These are phyloP conservation scores for Fusarium sp. DNA, from an alignment of 2,329 filamentous ascomycete genomes.

Conservation along the genomic window DNA sequence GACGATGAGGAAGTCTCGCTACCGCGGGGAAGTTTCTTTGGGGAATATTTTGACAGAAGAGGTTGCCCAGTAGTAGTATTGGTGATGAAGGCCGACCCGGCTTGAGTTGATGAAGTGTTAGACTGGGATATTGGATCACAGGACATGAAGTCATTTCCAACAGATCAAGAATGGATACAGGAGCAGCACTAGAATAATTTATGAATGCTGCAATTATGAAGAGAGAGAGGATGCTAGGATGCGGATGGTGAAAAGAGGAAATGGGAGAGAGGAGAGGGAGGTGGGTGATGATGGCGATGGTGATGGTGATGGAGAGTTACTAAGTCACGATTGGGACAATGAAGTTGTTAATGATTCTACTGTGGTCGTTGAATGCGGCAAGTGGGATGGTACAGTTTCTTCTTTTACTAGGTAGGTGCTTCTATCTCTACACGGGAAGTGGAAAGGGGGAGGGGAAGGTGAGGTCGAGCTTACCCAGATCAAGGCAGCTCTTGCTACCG, in stretches of 20 bases:
- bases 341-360: not conserved
- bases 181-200: slow-evolving; percentile 3
- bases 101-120: slow-evolving; percentile 15
- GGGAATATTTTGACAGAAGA: not conserved
- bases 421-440: not conserved
- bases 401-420: not conserved
- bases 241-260: slow-evolving; percentile 1
- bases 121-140: slow-evolving; percentile 13
- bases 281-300: slow-evolving; percentile 4
- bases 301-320: slow-evolving; percentile 14
- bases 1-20: slow-evolving; percentile 1
- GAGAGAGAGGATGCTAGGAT: slow-evolving; percentile 11
- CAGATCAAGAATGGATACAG: slow-evolving; percentile 1
- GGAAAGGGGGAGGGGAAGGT: not conserved
- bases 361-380: slow-evolving; percentile 1
- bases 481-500: not conserved
- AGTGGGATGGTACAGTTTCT: not conserved
- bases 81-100: not conserved
- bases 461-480: not conserved
- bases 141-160: slow-evolving; percentile 29
- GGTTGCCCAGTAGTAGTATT: not conserved
- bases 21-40: not conserved
- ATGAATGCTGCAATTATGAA: slow-evolving; percentile 10
- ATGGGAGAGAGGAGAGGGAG: slow-evolving; percentile 9
- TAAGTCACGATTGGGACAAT: not conserved